A percentile compares a stretch with the other conserved stretches of the same genome.
Evolutionary conservation across 768 basidiomycete genomes (phyloP).

Genomic region (Lentinus brumalis): DNA sequence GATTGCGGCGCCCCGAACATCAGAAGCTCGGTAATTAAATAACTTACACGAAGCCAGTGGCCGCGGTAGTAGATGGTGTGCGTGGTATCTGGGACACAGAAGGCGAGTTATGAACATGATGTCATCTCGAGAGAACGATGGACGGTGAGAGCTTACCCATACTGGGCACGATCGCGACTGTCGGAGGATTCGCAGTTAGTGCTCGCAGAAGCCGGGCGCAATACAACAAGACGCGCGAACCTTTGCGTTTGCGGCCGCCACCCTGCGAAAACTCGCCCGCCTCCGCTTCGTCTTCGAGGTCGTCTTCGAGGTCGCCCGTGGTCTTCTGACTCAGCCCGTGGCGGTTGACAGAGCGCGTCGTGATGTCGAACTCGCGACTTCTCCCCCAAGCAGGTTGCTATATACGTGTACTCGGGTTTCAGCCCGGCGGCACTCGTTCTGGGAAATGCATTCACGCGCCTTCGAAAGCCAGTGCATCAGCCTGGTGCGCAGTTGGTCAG

Average conservation of each 20-base stretch:
- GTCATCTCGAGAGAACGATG: constrained; percentile 17
- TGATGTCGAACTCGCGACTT: constrained; percentile 88
- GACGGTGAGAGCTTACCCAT: constrained; percentile 50
- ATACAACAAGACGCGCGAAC: constrained; percentile 8
- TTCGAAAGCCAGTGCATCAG: constrained; percentile 89
- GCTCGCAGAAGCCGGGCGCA: neutral
- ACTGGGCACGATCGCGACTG: constrained; percentile 84
- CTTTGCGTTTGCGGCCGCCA: constrained; percentile 70
- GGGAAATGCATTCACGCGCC: constrained; percentile 33
- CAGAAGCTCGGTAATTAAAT: constrained; percentile 12
- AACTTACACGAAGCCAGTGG: constrained; percentile 79
- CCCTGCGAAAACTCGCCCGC: constrained; percentile 56
- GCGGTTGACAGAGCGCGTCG: constrained; percentile 71
- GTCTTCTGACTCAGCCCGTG: constrained; percentile 67
- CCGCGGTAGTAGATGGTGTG: constrained; percentile 90
- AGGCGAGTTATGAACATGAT: constrained; percentile 13
- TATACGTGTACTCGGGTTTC: constrained; percentile 13
- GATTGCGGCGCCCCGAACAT: constrained; percentile 7
- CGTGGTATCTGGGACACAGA: constrained; percentile 61
- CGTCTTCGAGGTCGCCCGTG: constrained; percentile 78
- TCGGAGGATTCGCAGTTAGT: neutral
- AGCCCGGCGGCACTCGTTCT: constrained; percentile 9
- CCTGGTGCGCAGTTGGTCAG: constrained; percentile 44
- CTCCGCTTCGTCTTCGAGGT: constrained; percentile 52
- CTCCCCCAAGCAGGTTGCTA: constrained; percentile 92